Conservation (phyloP, 2,329 filamentous ascomycete genomes). For the Microcyclosporella mali region DNA sequence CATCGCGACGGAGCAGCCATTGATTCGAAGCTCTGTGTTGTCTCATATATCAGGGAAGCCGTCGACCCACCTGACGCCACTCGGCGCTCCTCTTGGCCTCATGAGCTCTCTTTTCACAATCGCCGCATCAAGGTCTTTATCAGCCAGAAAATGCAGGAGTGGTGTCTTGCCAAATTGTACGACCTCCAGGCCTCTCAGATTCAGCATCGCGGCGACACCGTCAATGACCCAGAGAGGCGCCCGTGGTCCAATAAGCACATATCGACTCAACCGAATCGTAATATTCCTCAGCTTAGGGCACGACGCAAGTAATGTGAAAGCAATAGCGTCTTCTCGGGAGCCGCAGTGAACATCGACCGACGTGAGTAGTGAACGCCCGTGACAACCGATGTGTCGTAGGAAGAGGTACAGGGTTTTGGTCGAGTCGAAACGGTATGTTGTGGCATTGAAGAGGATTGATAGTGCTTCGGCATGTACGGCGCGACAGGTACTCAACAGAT, state of each 20-base stretch:
- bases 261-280: conserved; percentile 20
- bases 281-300: conserved; percentile 23
- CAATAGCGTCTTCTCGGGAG: conserved; percentile 26
- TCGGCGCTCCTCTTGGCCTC: conserved; percentile 14
- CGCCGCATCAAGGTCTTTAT: conserved; percentile 18
- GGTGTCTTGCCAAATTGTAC: conserved; percentile 18
- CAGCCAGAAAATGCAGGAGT: conserved; percentile 13
- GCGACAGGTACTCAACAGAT: conserved; percentile 39
- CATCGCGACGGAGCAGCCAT: too few species aligned
- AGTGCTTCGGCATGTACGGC: conserved; percentile 39
- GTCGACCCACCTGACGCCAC: conserved; percentile 22
- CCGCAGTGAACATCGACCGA: conserved; percentile 24
- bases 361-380: conserved; percentile 21
- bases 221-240: conserved; percentile 23
- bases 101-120: conserved; percentile 21
- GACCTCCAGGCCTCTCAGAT: conserved; percentile 22
- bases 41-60: conserved; percentile 20
- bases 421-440: conserved; percentile 42
- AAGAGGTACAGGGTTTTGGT: conserved; percentile 41
- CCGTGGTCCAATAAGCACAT: conserved; percentile 15
- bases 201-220: conserved; percentile 23
- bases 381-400: conserved; percentile 27
- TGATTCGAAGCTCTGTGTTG: too few species aligned
- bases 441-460: conserved; percentile 43
- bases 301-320: conserved; percentile 26